phyloP scores from a whole-genome alignment of 23 red algal species.

The Pyropia haitanensis region DNA sequence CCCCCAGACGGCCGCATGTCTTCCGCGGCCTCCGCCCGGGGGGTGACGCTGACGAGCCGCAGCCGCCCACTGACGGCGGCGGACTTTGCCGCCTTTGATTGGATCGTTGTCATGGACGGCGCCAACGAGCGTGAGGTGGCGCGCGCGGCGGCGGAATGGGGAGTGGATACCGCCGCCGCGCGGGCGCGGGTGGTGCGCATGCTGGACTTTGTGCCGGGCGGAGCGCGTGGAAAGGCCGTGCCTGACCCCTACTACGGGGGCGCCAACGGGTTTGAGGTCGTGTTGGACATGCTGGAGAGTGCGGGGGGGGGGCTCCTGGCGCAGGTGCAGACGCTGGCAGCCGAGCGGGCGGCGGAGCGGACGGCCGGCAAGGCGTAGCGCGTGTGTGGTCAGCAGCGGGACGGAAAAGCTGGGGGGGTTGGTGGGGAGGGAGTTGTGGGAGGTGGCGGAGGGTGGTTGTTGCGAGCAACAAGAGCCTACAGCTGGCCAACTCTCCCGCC shows the following conservation, averaged over 20 bases:
- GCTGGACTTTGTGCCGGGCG: constrained; percentile 31
- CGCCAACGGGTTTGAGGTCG: constrained; percentile 54
- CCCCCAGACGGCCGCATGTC: constrained; percentile 55
- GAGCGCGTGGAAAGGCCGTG: constrained; percentile 16
- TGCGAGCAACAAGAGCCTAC: too few species aligned
- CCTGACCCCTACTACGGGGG: constrained; percentile 79
- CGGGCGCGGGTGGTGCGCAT: constrained; percentile 20
- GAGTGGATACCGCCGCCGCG: constrained; percentile 3
- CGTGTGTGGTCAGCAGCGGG: too few species aligned
- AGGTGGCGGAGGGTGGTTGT: too few species aligned
- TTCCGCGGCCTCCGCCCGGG: constrained; percentile 32
- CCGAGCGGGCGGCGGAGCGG: too few species aligned
- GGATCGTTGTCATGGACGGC: constrained; percentile 75
- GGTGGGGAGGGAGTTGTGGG: too few species aligned
- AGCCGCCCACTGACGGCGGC: constrained; percentile 41
- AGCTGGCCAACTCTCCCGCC: too few species aligned
- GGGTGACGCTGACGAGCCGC: constrained; percentile 39
- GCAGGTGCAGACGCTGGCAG: too few species aligned
- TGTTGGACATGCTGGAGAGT: constrained; percentile 66
- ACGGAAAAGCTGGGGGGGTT: too few species aligned
- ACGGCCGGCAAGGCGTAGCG: too few species aligned
- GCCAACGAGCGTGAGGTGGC: constrained; percentile 58
- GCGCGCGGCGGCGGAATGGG: constrained; percentile 42
- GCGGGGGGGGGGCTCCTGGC: constrained; percentile 64
- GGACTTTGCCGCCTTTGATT: constrained; percentile 69